phyloP scores from a whole-genome alignment of 768 basidiomycete genomes.

The Rhodotorula graminis region DNA sequence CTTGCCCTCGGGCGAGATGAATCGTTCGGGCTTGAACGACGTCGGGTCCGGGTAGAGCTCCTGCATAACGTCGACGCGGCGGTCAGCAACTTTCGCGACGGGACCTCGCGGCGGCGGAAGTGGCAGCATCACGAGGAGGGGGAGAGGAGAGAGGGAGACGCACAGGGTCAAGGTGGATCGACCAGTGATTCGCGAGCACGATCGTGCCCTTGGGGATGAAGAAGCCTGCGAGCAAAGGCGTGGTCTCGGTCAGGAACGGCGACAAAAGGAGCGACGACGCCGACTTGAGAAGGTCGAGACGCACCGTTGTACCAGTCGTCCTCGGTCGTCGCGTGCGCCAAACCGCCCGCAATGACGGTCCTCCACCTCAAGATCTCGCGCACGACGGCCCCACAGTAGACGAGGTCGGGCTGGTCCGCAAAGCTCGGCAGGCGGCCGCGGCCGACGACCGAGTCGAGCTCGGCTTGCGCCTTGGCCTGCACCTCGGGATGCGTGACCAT shows the following conservation, averaged over 20 bases:
- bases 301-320: slow-evolving; percentile 32
- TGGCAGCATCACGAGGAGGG: not conserved
- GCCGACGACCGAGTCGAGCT: slow-evolving; percentile 42
- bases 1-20: slow-evolving; percentile 27
- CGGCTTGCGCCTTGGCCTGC: slow-evolving; percentile 29
- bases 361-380: slow-evolving; percentile 41
- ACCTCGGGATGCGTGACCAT: slow-evolving; percentile 20
- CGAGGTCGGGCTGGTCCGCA: slow-evolving; percentile 36
- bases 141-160: not conserved
- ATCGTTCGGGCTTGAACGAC: slow-evolving; percentile 33
- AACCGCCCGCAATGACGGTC: slow-evolving; percentile 41
- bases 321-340: slow-evolving; percentile 30
- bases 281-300: not conserved
- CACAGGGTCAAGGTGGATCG: slow-evolving; percentile 36
- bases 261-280: not conserved
- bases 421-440: slow-evolving; percentile 38
- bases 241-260: too few species aligned
- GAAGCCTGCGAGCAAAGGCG: not conserved
- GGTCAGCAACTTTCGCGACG: not conserved
- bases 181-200: slow-evolving; percentile 39
- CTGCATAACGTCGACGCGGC: not conserved
- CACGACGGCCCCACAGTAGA: slow-evolving; percentile 38
- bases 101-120: too few species aligned
- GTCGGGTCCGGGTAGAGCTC: slow-evolving; percentile 35
- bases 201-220: slow-evolving; percentile 39